Evolutionary conservation across 1,284 basidiomycete species (phyloP).

Genomic region (Tilletia setariae): DNA sequence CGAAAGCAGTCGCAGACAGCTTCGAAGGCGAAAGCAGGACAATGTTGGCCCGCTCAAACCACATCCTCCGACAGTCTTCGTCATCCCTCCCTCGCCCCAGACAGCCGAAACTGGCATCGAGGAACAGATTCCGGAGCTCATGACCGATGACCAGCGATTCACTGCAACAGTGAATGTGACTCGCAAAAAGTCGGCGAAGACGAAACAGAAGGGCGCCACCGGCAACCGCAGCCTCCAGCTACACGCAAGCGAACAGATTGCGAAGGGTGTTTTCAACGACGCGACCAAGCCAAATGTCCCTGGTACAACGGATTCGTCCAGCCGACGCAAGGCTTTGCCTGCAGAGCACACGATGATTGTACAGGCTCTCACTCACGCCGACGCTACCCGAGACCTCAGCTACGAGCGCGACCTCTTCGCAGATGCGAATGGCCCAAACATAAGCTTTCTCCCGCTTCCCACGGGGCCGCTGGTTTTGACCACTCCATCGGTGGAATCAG

Average conservation of each 20-base stretch:
- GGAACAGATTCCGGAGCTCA: not conserved
- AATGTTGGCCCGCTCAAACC: not conserved
- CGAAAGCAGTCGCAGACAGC: not conserved
- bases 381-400: slow-evolving; percentile 9
- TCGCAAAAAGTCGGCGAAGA: not conserved
- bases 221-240: not conserved
- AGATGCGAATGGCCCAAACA: no score
- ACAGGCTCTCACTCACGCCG: slow-evolving; percentile 6
- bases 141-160: not conserved
- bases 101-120: not conserved
- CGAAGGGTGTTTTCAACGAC: not conserved
- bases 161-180: not conserved
- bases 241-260: slow-evolving; percentile 11
- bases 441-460: no score
- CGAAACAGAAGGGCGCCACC: not conserved
- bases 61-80: not conserved
- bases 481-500: no score
- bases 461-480: no score
- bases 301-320: not conserved
- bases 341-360: slow-evolving; percentile 6
- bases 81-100: not conserved
- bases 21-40: not conserved
- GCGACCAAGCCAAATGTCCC: not conserved
- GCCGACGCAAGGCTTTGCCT: slow-evolving; percentile 6
- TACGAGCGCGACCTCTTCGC: not conserved